Evolutionary conservation across 2,329 filamentous ascomycete genomes (phyloP).

Genomic region (Xylaria sp.): DNA sequence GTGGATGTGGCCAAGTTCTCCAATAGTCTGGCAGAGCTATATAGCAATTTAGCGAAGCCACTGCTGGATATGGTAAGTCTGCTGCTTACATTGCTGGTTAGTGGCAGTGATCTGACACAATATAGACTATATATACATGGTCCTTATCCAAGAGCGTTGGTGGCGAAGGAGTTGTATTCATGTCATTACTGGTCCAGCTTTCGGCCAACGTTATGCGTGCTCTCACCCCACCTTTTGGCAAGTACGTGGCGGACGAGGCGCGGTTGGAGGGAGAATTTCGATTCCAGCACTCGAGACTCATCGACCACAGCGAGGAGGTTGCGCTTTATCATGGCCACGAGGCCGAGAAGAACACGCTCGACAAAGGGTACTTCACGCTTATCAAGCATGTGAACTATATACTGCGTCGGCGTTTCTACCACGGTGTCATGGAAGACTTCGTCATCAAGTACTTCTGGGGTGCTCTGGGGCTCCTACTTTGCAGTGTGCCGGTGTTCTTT

Average conservation of each 20-base stretch:
- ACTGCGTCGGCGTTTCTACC: slow-evolving; percentile 84
- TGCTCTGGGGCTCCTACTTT: slow-evolving; percentile 85
- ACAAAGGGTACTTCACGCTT: slow-evolving; percentile 98
- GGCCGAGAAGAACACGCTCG: slow-evolving; percentile 92
- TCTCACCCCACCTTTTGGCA: slow-evolving; percentile 92
- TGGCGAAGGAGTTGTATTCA: slow-evolving; percentile 91
- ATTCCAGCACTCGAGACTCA: slow-evolving; percentile 90
- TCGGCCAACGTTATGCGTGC: slow-evolving; percentile 93
- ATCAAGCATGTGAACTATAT: slow-evolving; percentile 99
- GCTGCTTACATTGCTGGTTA: neutral
- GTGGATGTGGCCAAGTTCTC: slow-evolving; percentile 97
- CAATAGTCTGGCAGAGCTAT: slow-evolving; percentile 90
- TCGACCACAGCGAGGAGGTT: slow-evolving; percentile 95
- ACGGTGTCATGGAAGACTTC: slow-evolving; percentile 99
- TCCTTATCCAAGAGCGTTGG: slow-evolving; percentile 93
- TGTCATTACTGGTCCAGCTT: slow-evolving; percentile 90
- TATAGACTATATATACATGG: slow-evolving; percentile 84
- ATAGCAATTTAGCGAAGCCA: slow-evolving; percentile 95
- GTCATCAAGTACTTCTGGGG: slow-evolving; percentile 99
- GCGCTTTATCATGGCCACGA: slow-evolving; percentile 90
- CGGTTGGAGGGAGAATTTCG: slow-evolving; percentile 93
- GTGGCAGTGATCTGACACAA: slow-evolving; percentile 28
- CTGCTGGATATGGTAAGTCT: slow-evolving; percentile 79
- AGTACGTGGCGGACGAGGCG: slow-evolving; percentile 96
- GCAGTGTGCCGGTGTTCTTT: slow-evolving; percentile 94